Percentiles rank a stretch among this genome's conserved stretches.
These are phyloP conservation scores for Metschnikowia peoriensis DNA, from an alignment of 805 yeast species.

Conservation along the genomic window DNA sequence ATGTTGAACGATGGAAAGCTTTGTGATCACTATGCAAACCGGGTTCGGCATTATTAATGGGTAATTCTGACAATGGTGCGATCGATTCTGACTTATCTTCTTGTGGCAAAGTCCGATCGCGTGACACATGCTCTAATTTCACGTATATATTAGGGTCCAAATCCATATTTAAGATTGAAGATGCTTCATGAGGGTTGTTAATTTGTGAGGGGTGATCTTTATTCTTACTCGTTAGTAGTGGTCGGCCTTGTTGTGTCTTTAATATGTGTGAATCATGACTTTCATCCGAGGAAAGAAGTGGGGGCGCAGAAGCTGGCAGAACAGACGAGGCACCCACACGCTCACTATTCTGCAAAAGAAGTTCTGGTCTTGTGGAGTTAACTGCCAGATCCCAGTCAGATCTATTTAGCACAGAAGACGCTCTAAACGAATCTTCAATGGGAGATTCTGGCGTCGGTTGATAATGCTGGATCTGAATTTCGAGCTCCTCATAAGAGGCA, in stretches of 20 bases:
- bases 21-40: no score
- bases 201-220: no score
- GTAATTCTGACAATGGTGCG: not conserved
- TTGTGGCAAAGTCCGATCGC: not conserved
- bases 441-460: slow-evolving; percentile 23
- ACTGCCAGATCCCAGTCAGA: slow-evolving; percentile 6
- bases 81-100: not conserved
- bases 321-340: not conserved
- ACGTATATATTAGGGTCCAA: not conserved
- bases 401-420: slow-evolving; percentile 3
- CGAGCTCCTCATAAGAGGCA: slow-evolving; percentile 38
- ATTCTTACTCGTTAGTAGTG: no score
- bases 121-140: not conserved
- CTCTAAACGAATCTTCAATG: slow-evolving; percentile 4
- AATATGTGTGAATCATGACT: not conserved
- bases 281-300: not conserved
- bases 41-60: no score
- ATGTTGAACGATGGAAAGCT: no score
- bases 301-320: not conserved
- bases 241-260: no score
- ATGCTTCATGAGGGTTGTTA: not conserved
- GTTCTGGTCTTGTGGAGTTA: slow-evolving; percentile 6
- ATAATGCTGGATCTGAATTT: slow-evolving; percentile 39
- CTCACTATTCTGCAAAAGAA: slow-evolving; percentile 10
- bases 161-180: not conserved